Evolutionary conservation across 768 basidiomycete species (phyloP).

Genomic region (Phanerodontia chrysosporium): DNA sequence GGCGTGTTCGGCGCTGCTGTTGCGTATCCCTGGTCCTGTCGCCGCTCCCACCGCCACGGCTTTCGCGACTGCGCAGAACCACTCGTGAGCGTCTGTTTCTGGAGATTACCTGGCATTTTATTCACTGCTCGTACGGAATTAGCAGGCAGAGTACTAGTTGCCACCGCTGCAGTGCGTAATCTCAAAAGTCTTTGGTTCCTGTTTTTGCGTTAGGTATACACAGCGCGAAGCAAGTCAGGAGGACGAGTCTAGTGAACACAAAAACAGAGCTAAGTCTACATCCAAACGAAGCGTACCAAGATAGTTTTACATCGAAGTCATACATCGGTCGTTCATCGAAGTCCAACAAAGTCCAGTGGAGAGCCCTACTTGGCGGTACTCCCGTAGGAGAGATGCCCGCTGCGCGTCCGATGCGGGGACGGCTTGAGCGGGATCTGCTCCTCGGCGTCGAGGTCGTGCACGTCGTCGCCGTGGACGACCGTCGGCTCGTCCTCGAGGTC

Average conservation of each 20-base stretch:
- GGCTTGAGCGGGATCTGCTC: slow-evolving; percentile 45
- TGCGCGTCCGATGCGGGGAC: slow-evolving; percentile 21
- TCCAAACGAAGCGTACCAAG: background rate
- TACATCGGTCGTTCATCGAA: background rate
- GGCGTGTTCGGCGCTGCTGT: no score
- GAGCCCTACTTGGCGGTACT: slow-evolving; percentile 4
- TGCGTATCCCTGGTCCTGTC: no score
- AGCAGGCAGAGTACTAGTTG: no score
- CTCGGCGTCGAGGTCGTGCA: slow-evolving; percentile 33
- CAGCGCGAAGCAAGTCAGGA: background rate
- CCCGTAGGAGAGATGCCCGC: slow-evolving; percentile 15
- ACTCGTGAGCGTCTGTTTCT: no score
- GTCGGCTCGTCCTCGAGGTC: slow-evolving; percentile 31
- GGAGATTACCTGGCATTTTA: no score
- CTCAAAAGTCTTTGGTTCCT: no score
- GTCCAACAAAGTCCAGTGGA: background rate
- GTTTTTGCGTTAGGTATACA: background rate
- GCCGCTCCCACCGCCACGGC: no score
- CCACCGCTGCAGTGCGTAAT: no score
- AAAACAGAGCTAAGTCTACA: background rate
- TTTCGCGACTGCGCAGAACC: no score
- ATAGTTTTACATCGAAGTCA: background rate
- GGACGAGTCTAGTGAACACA: background rate
- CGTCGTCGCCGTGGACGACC: slow-evolving; percentile 40
- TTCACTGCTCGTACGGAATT: no score